Percentiles rank a stretch among this genome's conserved stretches.
Conservation (phyloP, 2,329 filamentous ascomycete species). For the Penicillium sp. region DNA sequence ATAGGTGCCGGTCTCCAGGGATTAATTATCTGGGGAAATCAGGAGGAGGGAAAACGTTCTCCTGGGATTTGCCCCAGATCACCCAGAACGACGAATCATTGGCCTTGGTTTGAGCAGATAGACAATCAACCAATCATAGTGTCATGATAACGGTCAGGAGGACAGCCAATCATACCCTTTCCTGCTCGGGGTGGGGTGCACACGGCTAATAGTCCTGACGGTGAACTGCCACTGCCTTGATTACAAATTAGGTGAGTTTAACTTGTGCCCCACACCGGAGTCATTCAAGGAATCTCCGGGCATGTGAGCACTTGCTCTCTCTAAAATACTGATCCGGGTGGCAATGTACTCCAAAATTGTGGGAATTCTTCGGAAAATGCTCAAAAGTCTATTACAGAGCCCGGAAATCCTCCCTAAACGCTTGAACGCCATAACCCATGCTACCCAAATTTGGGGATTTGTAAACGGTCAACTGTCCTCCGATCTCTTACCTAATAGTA, state of each 20-base stretch:
- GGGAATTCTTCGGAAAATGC: neutral
- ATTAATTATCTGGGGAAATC: neutral
- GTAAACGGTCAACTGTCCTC: conserved; percentile 3
- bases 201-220: neutral
- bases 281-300: neutral
- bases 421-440: neutral
- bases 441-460: neutral
- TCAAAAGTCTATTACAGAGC: neutral
- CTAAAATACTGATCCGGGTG: conserved; percentile 3
- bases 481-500: conserved; percentile 4
- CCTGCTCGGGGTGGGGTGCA: neutral
- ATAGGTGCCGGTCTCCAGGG: neutral
- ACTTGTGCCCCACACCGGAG: neutral
- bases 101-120: neutral
- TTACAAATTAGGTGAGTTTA: conserved; percentile 1
- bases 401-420: neutral
- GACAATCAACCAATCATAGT: neutral
- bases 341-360: no score
- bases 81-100: neutral
- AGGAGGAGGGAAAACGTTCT: neutral
- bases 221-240: neutral
- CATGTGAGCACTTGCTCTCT: conserved; percentile 2
- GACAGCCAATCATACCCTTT: neutral
- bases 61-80: neutral
- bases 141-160: neutral